Conservation (phyloP, 495 filamentous ascomycete species). For the Penicillium diatomitis region DNA sequence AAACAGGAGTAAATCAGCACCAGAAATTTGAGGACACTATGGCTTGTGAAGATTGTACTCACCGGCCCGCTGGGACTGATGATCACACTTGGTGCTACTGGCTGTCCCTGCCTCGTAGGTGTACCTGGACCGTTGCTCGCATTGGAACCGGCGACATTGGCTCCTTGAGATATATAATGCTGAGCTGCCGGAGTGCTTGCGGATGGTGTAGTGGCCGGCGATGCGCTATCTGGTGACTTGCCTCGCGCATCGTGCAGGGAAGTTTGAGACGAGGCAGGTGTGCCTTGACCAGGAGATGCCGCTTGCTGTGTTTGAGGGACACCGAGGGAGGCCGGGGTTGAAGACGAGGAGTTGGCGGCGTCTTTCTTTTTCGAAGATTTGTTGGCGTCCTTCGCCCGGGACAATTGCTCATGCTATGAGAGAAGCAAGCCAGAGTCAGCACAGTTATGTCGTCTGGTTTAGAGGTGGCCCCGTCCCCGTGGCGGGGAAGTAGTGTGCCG, state of each 20-base stretch:
- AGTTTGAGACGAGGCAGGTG: slow-evolving; percentile 78
- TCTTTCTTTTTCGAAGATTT: slow-evolving; percentile 93
- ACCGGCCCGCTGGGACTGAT: slow-evolving; percentile 94
- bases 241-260: slow-evolving; percentile 78
- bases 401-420: slow-evolving; percentile 72
- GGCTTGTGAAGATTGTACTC: slow-evolving; percentile 31
- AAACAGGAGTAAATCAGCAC: slow-evolving; percentile 14
- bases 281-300: slow-evolving; percentile 53
- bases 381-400: slow-evolving; percentile 83
- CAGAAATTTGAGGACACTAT: background rate
- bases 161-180: slow-evolving; percentile 25
- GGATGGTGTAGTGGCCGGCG: slow-evolving; percentile 29
- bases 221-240: slow-evolving; percentile 61
- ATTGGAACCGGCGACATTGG: slow-evolving; percentile 27
- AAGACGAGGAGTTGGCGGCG: slow-evolving; percentile 69
- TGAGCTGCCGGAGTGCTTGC: slow-evolving; percentile 22
- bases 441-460: too few relatives aligned
- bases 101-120: slow-evolving; percentile 57
- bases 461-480: background rate
- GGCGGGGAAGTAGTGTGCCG: slow-evolving; percentile 6
- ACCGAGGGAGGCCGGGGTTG: slow-evolving; percentile 32
- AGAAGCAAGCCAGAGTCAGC: slow-evolving; percentile 27
- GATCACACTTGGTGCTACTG: slow-evolving; percentile 76
- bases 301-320: slow-evolving; percentile 48
- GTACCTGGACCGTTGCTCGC: slow-evolving; percentile 55